phyloP scores from a whole-genome alignment of 352 stramenopile species.

The Globisporangium solare region DNA sequence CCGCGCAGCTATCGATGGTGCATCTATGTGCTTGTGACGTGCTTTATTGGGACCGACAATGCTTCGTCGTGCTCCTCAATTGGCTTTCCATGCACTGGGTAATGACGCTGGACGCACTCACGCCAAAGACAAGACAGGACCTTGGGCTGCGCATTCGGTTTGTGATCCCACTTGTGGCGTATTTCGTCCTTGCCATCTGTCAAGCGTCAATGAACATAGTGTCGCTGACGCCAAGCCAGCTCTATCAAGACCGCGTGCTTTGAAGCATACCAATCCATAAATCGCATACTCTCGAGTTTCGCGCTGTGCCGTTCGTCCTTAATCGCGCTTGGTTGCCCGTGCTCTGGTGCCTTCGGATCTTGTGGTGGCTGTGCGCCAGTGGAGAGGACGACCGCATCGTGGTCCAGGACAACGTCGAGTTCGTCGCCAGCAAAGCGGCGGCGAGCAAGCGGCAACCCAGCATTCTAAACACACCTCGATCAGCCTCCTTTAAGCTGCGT shows the following conservation, averaged over 20 bases:
- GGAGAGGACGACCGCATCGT: neutral
- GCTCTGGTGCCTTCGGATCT: slow-evolving; percentile 1
- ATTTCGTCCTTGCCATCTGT: neutral
- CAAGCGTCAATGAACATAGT: neutral
- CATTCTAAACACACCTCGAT: too few relatives aligned
- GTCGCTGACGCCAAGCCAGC: neutral
- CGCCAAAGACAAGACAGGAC: slow-evolving; percentile 4
- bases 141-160: slow-evolving; percentile 8
- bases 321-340: slow-evolving; percentile 3
- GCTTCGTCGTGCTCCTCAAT: slow-evolving; percentile 1
- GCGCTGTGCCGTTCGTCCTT: neutral
- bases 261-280: neutral
- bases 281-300: neutral
- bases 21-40: slow-evolving; percentile 18
- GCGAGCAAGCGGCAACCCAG: too few relatives aligned
- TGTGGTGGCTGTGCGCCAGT: neutral
- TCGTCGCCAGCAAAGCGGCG: neutral
- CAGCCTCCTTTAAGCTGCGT: too few relatives aligned
- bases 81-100: slow-evolving; percentile 20
- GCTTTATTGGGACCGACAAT: slow-evolving; percentile 14
- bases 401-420: slow-evolving; percentile 11
- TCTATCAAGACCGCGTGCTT: neutral
- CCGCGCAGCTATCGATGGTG: slow-evolving; percentile 16
- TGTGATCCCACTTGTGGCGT: neutral
- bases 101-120: slow-evolving; percentile 21